Percentiles rank a stretch among this genome's conserved stretches.
Conservation (phyloP, 1,284 basidiomycete genomes). For the Schizophyllum amplum region DNA sequence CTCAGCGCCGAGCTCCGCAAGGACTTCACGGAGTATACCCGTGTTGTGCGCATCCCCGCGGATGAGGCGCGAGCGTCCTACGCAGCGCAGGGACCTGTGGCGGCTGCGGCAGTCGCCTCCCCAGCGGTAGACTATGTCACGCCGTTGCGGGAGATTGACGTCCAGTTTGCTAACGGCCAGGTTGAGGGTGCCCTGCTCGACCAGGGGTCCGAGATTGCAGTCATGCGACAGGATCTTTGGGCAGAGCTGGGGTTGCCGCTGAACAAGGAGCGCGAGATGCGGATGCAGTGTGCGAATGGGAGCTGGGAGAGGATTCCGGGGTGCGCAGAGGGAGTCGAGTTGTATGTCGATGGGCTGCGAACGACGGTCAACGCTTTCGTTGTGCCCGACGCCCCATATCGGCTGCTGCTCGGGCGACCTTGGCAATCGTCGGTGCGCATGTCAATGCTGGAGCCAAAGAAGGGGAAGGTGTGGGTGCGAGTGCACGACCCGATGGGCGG, state of each 20-base stretch:
- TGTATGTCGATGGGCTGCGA: conserved; percentile 10
- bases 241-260: conserved; percentile 9
- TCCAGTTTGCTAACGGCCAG: conserved; percentile 1
- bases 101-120: not conserved
- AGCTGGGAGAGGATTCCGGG: conserved; percentile 2
- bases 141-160: conserved; percentile 5
- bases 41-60: conserved; percentile 4
- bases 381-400: conserved; percentile 12
- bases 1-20: conserved; percentile 13
- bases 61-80: too few relatives aligned
- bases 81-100: not conserved
- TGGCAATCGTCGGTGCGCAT: conserved; percentile 11
- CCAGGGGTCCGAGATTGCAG: conserved; percentile 7
- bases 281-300: conserved; percentile 17
- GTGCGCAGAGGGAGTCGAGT: conserved; percentile 11
- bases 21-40: conserved; percentile 8
- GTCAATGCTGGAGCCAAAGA: conserved; percentile 1
- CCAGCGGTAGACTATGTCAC: conserved; percentile 6
- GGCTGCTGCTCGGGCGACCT: conserved; percentile 12
- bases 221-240: conserved; percentile 12
- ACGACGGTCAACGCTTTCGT: conserved; percentile 17
- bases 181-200: conserved; percentile 7
- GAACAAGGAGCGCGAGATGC: conserved; percentile 10
- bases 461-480: conserved; percentile 1
- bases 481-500: conserved; percentile 6